A percentile compares a stretch with the other conserved stretches of the same genome.
Evolutionary conservation across 208 protist genomes (phyloP).

Genomic region (Naegleria lovaniensis): DNA sequence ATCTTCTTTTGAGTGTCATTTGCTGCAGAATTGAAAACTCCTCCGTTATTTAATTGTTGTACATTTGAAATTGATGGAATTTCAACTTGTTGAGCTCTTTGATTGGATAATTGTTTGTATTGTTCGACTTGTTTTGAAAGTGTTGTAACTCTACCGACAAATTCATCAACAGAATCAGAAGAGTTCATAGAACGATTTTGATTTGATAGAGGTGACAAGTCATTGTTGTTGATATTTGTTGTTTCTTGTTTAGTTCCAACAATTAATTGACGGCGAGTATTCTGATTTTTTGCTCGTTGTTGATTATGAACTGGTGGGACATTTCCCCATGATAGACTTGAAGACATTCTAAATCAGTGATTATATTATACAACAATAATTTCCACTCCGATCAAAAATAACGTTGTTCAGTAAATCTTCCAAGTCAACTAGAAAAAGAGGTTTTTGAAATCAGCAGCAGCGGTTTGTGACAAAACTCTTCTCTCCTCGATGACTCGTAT

Average conservation of each 20-base stretch:
- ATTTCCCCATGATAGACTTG: not conserved
- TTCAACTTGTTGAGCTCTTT: not conserved
- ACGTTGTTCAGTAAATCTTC: no score
- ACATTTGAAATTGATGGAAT: not conserved
- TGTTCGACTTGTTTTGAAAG: not conserved
- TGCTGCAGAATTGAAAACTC: not conserved
- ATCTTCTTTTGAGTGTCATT: not conserved
- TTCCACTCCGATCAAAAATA: no score
- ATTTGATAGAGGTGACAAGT: not conserved
- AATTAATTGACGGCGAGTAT: not conserved
- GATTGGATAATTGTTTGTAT: slow-evolving; percentile 4
- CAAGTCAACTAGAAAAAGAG: no score
- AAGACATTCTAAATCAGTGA: not conserved
- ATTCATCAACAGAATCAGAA: not conserved
- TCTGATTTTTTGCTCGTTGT: not conserved
- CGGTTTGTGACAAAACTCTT: no score
- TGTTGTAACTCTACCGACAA: not conserved
- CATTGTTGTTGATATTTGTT: not conserved
- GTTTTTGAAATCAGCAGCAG: no score
- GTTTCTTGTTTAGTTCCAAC: not conserved
- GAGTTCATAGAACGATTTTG: not conserved
- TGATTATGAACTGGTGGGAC: not conserved
- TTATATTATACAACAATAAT: not conserved
- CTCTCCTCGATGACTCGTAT: no score
- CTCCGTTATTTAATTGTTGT: not conserved